Conservation (phyloP, 169 alveolate genomes). For the Plasmodium coatneyi region DNA sequence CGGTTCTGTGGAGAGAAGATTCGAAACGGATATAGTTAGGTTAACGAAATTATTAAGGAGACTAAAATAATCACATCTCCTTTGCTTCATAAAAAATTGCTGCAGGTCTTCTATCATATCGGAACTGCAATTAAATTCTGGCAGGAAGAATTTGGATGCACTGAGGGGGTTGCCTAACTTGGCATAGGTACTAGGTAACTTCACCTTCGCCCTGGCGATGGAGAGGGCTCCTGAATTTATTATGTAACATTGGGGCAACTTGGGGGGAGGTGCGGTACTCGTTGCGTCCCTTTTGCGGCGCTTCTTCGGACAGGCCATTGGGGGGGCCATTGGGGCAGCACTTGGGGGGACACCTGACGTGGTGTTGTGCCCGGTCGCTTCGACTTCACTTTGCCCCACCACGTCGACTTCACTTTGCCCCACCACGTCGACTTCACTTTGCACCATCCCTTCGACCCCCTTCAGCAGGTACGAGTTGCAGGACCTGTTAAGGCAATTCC, state of each 20-base stretch:
- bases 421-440: neutral
- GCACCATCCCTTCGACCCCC: neutral
- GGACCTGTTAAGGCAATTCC: conserved; percentile 11
- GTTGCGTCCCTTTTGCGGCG: neutral
- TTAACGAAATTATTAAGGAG: conserved; percentile 85
- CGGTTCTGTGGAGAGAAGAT: conserved; percentile 80
- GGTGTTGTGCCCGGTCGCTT: too few species aligned
- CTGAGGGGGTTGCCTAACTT: conserved; percentile 86
- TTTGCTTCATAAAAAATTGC: conserved; percentile 88
- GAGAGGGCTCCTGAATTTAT: conserved; percentile 67
- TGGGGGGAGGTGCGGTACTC: conserved; percentile 21
- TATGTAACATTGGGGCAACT: conserved; percentile 74
- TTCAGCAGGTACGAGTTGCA: conserved; percentile 5
- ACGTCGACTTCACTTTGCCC: neutral
- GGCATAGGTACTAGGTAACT: conserved; percentile 83
- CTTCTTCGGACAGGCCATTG: neutral
- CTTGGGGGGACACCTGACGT: too few species aligned
- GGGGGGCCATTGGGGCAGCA: too few species aligned
- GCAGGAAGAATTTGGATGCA: conserved; percentile 79
- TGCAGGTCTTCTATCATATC: conserved; percentile 86
- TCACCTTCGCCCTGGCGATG: conserved; percentile 79
- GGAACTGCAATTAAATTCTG: conserved; percentile 75
- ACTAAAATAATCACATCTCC: conserved; percentile 91
- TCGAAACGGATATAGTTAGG: conserved; percentile 83
- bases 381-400: neutral